Conservation (phyloP, 2,329 filamentous ascomycete genomes). For the Thielaviopsis euricoi region DNA sequence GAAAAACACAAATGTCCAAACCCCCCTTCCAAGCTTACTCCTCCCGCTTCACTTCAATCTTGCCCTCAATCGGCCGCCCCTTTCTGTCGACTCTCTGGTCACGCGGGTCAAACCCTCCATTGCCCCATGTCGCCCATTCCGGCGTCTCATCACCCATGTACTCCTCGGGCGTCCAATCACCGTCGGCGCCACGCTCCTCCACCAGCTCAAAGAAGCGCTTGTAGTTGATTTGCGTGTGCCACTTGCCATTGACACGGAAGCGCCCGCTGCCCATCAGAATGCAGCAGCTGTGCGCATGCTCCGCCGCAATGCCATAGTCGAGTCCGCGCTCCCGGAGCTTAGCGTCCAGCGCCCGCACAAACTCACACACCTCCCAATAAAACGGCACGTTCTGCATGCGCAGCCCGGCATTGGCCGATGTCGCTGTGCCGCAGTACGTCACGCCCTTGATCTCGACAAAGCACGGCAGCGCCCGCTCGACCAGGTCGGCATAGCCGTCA, state of each 20-base stretch:
- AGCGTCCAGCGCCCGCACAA: constrained; percentile 58
- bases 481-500: constrained; percentile 74
- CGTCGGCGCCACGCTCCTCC: constrained; percentile 47
- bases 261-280: constrained; percentile 69
- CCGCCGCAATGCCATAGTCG: constrained; percentile 78
- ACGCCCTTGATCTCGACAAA: constrained; percentile 96
- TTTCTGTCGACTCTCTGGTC: constrained; percentile 80
- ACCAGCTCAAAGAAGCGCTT: constrained; percentile 71
- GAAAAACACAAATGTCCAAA: too few species aligned
- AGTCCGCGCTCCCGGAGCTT: constrained; percentile 56
- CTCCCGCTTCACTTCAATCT: background rate
- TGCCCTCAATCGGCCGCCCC: constrained; percentile 44
- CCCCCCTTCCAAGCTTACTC: background rate
- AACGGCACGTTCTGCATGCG: constrained; percentile 98
- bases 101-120: constrained; percentile 82
- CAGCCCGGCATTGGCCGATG: constrained; percentile 66
- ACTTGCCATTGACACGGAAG: constrained; percentile 61
- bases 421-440: constrained; percentile 86
- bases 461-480: constrained; percentile 71
- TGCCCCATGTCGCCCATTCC: constrained; percentile 90
- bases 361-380: constrained; percentile 75
- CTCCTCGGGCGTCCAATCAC: constrained; percentile 70
- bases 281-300: constrained; percentile 91
- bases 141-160: constrained; percentile 75
- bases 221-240: constrained; percentile 89